These are phyloP conservation scores for Lactifluus volemus DNA, from an alignment of 768 basidiomycete genomes.

Conservation along the genomic window DNA sequence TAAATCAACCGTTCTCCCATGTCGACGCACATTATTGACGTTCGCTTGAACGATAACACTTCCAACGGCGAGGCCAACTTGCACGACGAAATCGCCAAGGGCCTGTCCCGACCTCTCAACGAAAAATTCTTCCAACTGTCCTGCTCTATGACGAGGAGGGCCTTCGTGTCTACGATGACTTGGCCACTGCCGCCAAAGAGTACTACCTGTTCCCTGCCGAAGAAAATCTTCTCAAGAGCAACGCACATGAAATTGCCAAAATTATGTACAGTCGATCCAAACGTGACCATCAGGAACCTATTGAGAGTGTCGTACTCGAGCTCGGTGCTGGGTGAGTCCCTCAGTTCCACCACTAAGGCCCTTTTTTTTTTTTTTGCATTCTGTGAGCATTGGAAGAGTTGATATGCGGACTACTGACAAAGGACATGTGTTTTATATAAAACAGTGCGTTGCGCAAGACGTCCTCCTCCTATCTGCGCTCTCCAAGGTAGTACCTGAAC, in stretches of 20 bases:
- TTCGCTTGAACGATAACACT: conserved; percentile 32
- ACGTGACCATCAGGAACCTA: conserved; percentile 15
- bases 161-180: conserved; percentile 75
- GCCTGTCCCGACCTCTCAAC: conserved; percentile 45
- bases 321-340: conserved; percentile 83
- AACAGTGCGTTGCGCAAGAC: conserved; percentile 84
- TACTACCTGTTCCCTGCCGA: conserved; percentile 92
- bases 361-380: too few relatives aligned
- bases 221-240: conserved; percentile 68
- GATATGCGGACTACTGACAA: neutral
- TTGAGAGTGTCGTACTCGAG: conserved; percentile 64
- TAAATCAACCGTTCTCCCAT: neutral
- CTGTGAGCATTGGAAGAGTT: neutral
- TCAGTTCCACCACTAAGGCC: neutral
- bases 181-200: conserved; percentile 67
- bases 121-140: conserved; percentile 67
- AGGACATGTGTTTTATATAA: neutral
- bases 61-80: conserved; percentile 28
- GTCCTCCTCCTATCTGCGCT: conserved; percentile 72
- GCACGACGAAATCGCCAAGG: conserved; percentile 39
- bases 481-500: conserved; percentile 42
- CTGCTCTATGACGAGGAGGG: conserved; percentile 85
- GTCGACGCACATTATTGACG: conserved; percentile 38
- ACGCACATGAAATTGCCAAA: conserved; percentile 66
- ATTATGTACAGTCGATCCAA: conserved; percentile 48